Conservation (phyloP, 1,139 yeast genomes). For the Meyerozyma elateridarum region DNA sequence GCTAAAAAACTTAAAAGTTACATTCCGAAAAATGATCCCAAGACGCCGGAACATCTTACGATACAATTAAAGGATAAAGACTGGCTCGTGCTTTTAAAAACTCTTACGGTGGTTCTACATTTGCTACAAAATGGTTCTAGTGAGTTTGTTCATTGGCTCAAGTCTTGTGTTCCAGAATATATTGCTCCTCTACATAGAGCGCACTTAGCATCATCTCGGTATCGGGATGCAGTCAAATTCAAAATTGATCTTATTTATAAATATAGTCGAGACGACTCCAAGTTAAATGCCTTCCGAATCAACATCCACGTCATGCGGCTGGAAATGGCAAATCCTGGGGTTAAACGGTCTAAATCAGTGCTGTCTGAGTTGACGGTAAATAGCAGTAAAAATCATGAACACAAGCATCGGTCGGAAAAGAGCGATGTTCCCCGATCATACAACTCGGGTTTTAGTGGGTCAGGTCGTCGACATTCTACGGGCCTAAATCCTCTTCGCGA, state of each 20-base stretch:
- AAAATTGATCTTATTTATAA: constrained; percentile 26
- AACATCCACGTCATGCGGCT: constrained; percentile 36
- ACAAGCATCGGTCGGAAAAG: no score
- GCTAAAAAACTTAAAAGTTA: constrained; percentile 12
- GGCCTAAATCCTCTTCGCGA: no score
- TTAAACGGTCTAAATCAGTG: constrained; percentile 14
- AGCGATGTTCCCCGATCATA: no score
- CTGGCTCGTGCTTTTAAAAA: constrained; percentile 24
- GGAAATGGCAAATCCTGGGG: constrained; percentile 37
- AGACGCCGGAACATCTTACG: no score
- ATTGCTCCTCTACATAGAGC: neutral
- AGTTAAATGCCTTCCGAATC: constrained; percentile 27
- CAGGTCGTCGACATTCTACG: no score
- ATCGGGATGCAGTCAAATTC: constrained; percentile 21
- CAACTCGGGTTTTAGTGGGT: no score
- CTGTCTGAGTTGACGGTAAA: no score
- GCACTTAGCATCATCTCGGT: constrained; percentile 7
- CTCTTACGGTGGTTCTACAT: constrained; percentile 32
- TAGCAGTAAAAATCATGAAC: no score
- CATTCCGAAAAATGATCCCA: constrained; percentile 1
- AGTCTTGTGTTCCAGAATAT: neutral
- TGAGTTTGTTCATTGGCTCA: constrained; percentile 29
- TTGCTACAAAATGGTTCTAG: constrained; percentile 36
- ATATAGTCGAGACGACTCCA: constrained; percentile 24
- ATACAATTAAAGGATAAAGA: constrained; percentile 12